phyloP scores from a whole-genome alignment of 306 rosid species.

The Chamaecrista fasciculata region DNA sequence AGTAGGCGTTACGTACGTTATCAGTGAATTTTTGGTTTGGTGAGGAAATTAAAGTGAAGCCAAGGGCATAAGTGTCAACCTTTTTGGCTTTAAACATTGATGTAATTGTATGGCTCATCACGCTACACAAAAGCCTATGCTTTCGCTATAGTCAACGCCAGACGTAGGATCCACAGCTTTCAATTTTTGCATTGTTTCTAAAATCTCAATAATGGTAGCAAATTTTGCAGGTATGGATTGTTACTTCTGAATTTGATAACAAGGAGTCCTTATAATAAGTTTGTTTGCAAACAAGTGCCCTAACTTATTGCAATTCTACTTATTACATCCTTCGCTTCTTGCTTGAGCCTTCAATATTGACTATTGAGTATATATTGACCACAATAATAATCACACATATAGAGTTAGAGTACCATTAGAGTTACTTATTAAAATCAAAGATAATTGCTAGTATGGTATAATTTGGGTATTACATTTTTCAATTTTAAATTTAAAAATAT shows the following conservation, averaged over 20 bases:
- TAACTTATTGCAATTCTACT: background rate
- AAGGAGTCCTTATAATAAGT: conserved; percentile 9
- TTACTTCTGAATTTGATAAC: background rate
- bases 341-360: background rate
- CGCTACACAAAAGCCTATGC: background rate
- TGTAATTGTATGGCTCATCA: background rate
- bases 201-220: background rate
- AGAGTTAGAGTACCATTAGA: background rate
- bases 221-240: too few species aligned
- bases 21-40: background rate
- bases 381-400: too few species aligned
- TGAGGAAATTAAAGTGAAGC: background rate
- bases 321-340: background rate
- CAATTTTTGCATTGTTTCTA: background rate
- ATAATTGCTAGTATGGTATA: too few species aligned
- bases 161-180: background rate
- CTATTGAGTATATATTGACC: background rate
- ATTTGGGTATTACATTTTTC: too few species aligned
- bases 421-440: background rate
- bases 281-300: background rate
- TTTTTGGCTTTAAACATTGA: too few species aligned
- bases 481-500: too few species aligned
- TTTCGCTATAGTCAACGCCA: background rate
- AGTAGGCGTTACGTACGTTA: too few species aligned
- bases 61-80: background rate